These are phyloP conservation scores for Talaromyces sp. DNA, from an alignment of 2,329 filamentous ascomycete species.

Conservation along the genomic window DNA sequence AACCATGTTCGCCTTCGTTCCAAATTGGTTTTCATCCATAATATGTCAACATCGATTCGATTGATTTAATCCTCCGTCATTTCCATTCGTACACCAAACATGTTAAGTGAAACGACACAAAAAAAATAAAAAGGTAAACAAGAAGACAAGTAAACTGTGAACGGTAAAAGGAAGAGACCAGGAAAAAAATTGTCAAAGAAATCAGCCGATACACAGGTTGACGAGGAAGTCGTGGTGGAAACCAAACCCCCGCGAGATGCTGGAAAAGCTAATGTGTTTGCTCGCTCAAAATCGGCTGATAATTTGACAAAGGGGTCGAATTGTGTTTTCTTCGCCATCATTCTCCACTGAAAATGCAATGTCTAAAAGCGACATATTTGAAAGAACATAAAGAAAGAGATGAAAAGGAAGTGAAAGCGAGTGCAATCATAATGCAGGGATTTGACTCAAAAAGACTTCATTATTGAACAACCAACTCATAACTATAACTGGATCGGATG, in stretches of 20 bases:
- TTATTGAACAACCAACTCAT: not conserved
- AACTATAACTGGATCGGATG: slow-evolving; percentile 12
- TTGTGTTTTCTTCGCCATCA: not conserved
- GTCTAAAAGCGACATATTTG: not conserved
- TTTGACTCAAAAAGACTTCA: not conserved
- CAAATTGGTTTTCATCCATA: not conserved
- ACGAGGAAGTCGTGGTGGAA: not conserved
- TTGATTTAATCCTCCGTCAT: not conserved
- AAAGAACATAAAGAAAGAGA: too few species aligned
- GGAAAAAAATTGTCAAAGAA: not conserved
- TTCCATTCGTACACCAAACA: not conserved
- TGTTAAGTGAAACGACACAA: not conserved
- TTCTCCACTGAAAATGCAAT: not conserved
- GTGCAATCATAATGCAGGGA: not conserved
- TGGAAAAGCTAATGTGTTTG: not conserved
- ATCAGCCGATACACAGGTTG: not conserved
- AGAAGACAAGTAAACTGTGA: not conserved
- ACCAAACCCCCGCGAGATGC: not conserved
- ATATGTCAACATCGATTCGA: not conserved
- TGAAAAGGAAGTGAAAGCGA: not conserved
- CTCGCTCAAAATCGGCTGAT: not conserved
- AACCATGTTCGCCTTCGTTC: not conserved
- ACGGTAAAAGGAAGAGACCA: not conserved
- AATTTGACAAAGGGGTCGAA: not conserved
- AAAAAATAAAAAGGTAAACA: not conserved